Evolutionary conservation across 148 eudicot species (phyloP).

Genomic region (Camellia sinensis): DNA sequence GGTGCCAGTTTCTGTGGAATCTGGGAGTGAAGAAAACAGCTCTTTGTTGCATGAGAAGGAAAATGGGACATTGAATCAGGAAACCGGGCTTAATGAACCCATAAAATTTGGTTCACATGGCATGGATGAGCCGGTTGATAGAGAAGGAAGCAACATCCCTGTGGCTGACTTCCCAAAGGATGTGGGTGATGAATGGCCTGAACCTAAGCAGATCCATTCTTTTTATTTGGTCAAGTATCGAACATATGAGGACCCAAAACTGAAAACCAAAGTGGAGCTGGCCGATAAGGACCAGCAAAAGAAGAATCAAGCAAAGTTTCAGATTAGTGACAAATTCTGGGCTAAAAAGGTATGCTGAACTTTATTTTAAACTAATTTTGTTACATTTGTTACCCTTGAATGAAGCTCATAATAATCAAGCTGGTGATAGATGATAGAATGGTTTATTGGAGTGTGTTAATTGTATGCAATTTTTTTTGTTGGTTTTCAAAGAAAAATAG

Average conservation of each 20-base stretch:
- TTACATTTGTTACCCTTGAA: too few species aligned
- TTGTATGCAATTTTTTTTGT: background rate
- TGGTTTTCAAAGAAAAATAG: background rate
- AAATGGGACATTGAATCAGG: constrained; percentile 35
- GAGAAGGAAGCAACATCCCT: constrained; percentile 36
- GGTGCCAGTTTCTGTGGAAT: constrained; percentile 38
- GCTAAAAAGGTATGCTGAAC: constrained; percentile 48
- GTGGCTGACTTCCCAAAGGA: constrained; percentile 55
- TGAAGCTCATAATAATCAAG: background rate
- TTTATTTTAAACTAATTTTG: background rate
- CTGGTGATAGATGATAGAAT: background rate
- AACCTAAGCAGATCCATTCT: constrained; percentile 43
- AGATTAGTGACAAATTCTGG: constrained; percentile 48
- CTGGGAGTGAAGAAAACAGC: constrained; percentile 22
- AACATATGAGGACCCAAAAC: constrained; percentile 57
- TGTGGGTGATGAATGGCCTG: constrained; percentile 90
- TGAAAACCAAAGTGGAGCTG: constrained; percentile 53
- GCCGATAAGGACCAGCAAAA: constrained; percentile 61
- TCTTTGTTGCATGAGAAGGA: constrained; percentile 30
- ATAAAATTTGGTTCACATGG: constrained; percentile 70
- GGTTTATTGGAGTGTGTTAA: background rate
- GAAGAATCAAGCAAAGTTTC: constrained; percentile 40
- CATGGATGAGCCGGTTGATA: constrained; percentile 39
- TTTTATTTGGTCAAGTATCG: constrained; percentile 67
- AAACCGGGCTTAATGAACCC: constrained; percentile 28